These are phyloP conservation scores for Pythium rishiriense DNA, from an alignment of 352 stramenopile genomes.

Conservation along the genomic window DNA sequence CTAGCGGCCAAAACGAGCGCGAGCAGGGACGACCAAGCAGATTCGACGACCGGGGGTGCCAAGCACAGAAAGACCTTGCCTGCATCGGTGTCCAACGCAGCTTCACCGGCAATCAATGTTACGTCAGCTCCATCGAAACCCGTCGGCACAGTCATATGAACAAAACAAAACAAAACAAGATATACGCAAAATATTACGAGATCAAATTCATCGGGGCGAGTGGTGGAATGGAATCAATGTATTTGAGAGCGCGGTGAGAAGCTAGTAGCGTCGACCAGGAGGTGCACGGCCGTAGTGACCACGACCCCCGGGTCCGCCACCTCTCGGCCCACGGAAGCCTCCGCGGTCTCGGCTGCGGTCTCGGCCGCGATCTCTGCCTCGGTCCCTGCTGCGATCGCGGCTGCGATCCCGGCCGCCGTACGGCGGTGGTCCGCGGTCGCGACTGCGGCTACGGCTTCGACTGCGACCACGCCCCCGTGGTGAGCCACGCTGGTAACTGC, in stretches of 20 bases:
- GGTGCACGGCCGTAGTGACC: constrained; percentile 27
- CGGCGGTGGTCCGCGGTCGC: constrained; percentile 15
- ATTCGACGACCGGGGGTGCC: no score
- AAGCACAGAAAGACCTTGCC: background rate
- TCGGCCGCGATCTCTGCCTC: constrained; percentile 16
- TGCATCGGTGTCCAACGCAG: background rate
- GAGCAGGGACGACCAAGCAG: background rate
- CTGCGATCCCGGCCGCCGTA: background rate
- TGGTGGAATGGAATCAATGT: background rate
- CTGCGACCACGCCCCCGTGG: constrained; percentile 21
- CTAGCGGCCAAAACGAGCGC: background rate
- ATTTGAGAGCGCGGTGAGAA: background rate
- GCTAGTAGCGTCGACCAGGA: constrained; percentile 27
- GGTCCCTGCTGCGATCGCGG: constrained; percentile 23
- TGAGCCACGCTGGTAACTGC: constrained; percentile 17
- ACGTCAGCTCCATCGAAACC: no score
- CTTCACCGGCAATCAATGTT: background rate
- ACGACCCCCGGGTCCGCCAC: constrained; percentile 6
- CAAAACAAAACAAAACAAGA: no score
- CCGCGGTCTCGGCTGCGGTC: constrained; percentile 17
- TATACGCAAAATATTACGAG: background rate
- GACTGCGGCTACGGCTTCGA: constrained; percentile 27
- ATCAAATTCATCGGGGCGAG: no score
- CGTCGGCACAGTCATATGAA: no score
- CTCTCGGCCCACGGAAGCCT: constrained; percentile 14